Evolutionary conservation across 2,329 filamentous ascomycete species (phyloP).

Genomic region (Colletotrichum phormii): DNA sequence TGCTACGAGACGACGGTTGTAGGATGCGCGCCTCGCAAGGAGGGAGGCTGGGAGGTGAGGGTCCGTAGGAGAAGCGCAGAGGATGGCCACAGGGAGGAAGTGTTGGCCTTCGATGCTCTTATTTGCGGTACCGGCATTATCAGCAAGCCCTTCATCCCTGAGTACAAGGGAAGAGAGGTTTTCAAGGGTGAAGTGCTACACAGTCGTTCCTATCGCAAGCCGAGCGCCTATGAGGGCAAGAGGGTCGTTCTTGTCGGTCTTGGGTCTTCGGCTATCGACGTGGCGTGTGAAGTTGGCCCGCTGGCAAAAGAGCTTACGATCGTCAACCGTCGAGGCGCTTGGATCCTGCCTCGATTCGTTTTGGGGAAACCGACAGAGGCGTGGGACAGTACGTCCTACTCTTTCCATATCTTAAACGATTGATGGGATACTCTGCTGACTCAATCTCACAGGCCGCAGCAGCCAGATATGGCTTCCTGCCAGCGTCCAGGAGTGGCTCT

Average conservation of each 20-base stretch:
- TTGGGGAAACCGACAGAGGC: conserved; percentile 50
- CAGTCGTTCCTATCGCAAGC: conserved; percentile 50
- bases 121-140: conserved; percentile 49
- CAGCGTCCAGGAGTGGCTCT: conserved; percentile 43
- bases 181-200: conserved; percentile 51
- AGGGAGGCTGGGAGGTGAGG: conserved; percentile 46
- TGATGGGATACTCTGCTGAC: not conserved
- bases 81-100: conserved; percentile 34
- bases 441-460: conserved; percentile 38
- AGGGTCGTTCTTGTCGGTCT: conserved; percentile 50
- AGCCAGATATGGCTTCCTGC: conserved; percentile 45
- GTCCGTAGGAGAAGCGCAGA: conserved; percentile 36
- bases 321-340: conserved; percentile 51
- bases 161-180: conserved; percentile 44
- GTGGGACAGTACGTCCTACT: conserved; percentile 46
- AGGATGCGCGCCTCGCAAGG: conserved; percentile 42
- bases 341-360: conserved; percentile 51
- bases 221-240: conserved; percentile 49
- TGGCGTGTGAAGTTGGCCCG: conserved; percentile 50
- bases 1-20: conserved; percentile 47
- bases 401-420: not conserved
- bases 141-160: conserved; percentile 46
- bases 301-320: conserved; percentile 49
- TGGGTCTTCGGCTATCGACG: conserved; percentile 52
- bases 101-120: conserved; percentile 47